Percentiles rank a stretch among this genome's conserved stretches.
These are phyloP conservation scores for Fragaria nilgerrensis DNA, from an alignment of 306 rosid species.

Conservation along the genomic window DNA sequence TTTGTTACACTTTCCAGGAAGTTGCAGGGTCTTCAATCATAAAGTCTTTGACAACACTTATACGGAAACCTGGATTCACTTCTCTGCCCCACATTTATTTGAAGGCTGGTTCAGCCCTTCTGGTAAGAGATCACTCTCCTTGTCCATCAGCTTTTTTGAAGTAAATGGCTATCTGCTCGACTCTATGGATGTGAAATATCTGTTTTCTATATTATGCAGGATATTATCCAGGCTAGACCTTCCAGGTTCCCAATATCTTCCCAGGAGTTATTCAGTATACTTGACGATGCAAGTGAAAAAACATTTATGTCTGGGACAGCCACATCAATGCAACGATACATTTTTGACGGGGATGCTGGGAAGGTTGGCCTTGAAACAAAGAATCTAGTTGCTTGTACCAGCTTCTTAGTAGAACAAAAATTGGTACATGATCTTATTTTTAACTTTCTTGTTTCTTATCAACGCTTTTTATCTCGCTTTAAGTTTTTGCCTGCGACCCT, in stretches of 20 bases:
- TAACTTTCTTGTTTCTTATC: background rate
- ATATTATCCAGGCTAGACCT: constrained; percentile 60
- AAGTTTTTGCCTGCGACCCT: background rate
- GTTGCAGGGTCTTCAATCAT: constrained; percentile 65
- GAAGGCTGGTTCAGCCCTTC: constrained; percentile 82
- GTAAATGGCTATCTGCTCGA: constrained; percentile 7
- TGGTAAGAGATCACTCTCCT: constrained; percentile 49
- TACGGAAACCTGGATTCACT: constrained; percentile 53
- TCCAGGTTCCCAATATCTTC: constrained; percentile 64
- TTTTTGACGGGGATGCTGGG: constrained; percentile 76
- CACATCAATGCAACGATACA: constrained; percentile 57
- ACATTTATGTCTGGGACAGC: constrained; percentile 73
- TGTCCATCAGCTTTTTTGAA: constrained; percentile 20
- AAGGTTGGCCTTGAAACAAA: constrained; percentile 71
- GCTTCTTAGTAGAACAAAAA: constrained; percentile 79
- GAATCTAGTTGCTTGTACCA: constrained; percentile 73
- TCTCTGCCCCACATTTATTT: constrained; percentile 60
- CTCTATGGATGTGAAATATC: constrained; percentile 17
- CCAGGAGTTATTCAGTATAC: constrained; percentile 58
- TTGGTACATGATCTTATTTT: constrained; percentile 49
- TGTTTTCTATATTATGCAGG: constrained; percentile 43
- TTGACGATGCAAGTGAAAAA: constrained; percentile 83
- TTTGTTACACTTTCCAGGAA: constrained; percentile 51
- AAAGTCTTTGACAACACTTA: constrained; percentile 46
- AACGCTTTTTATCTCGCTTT: background rate